phyloP scores from a whole-genome alignment of 139 green algal genomes.

The Chlorella vulgaris region DNA sequence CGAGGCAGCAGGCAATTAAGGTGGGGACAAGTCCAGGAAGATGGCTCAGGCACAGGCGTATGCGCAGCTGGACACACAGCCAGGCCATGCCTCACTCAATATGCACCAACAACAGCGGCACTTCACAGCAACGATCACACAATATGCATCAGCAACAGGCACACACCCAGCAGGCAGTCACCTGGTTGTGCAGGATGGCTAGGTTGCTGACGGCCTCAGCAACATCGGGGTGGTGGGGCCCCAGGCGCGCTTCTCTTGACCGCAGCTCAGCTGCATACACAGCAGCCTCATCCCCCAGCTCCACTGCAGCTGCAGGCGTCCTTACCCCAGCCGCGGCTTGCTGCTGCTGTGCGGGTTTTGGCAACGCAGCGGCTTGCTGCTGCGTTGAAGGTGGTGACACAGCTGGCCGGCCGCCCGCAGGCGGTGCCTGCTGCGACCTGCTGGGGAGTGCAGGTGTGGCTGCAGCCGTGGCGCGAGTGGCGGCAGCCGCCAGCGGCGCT shows the following conservation, averaged over 20 bases:
- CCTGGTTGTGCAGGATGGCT: conserved; percentile 81
- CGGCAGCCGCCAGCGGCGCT: background rate
- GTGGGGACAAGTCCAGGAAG: background rate
- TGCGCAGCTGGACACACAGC: no score
- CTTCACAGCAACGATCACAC: background rate
- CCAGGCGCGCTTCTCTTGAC: conserved; percentile 57
- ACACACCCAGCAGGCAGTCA: conserved; percentile 22
- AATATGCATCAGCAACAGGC: background rate
- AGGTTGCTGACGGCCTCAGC: conserved; percentile 81
- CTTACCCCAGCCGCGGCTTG: no score
- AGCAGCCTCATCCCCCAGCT: conserved; percentile 44
- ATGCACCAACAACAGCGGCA: background rate
- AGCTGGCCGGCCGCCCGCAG: background rate
- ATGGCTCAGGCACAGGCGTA: background rate
- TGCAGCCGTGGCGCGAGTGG: background rate
- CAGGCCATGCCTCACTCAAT: background rate
- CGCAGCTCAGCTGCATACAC: conserved; percentile 67
- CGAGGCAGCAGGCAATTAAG: background rate
- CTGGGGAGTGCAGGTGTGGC: background rate
- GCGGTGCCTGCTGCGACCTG: background rate
- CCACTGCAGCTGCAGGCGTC: no score
- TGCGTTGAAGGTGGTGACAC: no score
- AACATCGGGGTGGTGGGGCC: conserved; percentile 67
- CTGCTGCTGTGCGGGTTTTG: background rate
- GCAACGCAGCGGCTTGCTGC: background rate